These are phyloP conservation scores for Domatiomyces catenatus DNA, from an alignment of 2,329 filamentous ascomycete species.

Conservation along the genomic window DNA sequence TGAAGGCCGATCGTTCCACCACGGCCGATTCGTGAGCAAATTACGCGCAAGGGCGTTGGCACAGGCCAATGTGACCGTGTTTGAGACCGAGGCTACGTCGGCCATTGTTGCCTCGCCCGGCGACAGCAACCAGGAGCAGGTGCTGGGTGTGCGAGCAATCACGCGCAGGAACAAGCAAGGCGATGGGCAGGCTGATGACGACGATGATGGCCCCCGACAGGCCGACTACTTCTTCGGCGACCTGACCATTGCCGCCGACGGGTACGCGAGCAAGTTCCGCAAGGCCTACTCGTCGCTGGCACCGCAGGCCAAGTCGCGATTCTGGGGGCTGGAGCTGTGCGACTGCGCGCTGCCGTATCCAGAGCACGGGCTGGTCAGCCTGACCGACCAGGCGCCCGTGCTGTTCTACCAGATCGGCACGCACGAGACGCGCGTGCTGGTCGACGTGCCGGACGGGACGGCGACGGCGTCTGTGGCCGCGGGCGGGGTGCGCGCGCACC, in stretches of 20 bases:
- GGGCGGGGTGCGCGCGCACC: conserved; percentile 74
- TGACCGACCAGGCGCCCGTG: conserved; percentile 61
- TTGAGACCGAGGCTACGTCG: conserved; percentile 74
- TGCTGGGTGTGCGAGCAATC: conserved; percentile 67
- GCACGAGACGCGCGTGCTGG: conserved; percentile 76
- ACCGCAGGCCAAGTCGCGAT: conserved; percentile 66
- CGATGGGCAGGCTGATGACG: too few relatives aligned
- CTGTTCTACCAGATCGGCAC: conserved; percentile 95
- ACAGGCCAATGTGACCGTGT: conserved; percentile 71
- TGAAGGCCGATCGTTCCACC: conserved; percentile 74
- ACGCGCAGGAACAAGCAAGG: conserved; percentile 42
- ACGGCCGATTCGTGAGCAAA: conserved; percentile 79
- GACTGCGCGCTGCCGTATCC: conserved; percentile 65
- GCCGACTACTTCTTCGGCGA: conserved; percentile 71
- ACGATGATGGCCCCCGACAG: not conserved
- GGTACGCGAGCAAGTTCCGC: conserved; percentile 83
- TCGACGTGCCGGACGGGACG: conserved; percentile 69
- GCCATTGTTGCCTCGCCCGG: conserved; percentile 52
- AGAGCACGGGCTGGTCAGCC: conserved; percentile 72
- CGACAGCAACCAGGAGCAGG: conserved; percentile 37
- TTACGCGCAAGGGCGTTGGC: conserved; percentile 58
- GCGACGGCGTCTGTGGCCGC: conserved; percentile 56
- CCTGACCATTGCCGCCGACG: conserved; percentile 79
- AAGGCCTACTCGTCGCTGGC: conserved; percentile 55
- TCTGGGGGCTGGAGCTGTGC: conserved; percentile 84